Evolutionary conservation across 345 rosid species (phyloP).

Genomic region (Brassica rapa): DNA sequence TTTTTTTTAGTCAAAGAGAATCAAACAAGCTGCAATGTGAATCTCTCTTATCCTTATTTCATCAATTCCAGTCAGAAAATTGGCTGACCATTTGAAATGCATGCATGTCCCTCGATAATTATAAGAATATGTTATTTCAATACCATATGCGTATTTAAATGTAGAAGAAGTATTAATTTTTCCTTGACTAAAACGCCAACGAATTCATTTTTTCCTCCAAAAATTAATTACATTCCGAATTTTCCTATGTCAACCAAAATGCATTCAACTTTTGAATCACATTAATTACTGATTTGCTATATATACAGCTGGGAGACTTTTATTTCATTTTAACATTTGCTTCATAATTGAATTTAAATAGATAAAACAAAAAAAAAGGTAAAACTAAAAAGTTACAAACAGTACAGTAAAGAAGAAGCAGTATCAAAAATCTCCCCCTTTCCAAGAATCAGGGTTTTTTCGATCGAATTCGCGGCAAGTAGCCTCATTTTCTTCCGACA

Average conservation of each 20-base stretch:
- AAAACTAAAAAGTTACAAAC: background rate
- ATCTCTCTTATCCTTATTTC: background rate
- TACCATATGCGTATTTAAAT: too few relatives aligned
- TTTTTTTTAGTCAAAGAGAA: background rate
- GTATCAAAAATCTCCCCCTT: background rate
- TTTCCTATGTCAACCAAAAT: slow-evolving; percentile 5
- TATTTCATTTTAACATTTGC: background rate
- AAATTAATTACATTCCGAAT: background rate
- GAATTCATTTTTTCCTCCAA: background rate
- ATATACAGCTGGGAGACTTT: background rate
- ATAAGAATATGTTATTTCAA: too few relatives aligned
- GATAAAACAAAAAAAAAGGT: background rate
- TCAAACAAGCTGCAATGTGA: background rate
- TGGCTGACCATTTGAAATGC: too few relatives aligned
- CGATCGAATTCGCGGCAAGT: slow-evolving; percentile 35
- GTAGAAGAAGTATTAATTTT: background rate
- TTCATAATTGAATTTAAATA: background rate
- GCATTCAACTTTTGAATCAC: slow-evolving; percentile 14
- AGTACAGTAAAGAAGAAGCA: slow-evolving; percentile 16
- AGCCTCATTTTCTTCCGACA: slow-evolving; percentile 29
- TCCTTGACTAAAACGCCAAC: slow-evolving; percentile 3
- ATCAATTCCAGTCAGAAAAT: too few relatives aligned
- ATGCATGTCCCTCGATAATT: too few relatives aligned
- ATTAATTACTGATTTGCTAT: slow-evolving; percentile 2
- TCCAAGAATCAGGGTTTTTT: slow-evolving; percentile 28